Evolutionary conservation across 2,329 filamentous ascomycete species (phyloP), one percentile per base, ranked within the genome.

Genomic region (Verticillium nubilum): DNA sequence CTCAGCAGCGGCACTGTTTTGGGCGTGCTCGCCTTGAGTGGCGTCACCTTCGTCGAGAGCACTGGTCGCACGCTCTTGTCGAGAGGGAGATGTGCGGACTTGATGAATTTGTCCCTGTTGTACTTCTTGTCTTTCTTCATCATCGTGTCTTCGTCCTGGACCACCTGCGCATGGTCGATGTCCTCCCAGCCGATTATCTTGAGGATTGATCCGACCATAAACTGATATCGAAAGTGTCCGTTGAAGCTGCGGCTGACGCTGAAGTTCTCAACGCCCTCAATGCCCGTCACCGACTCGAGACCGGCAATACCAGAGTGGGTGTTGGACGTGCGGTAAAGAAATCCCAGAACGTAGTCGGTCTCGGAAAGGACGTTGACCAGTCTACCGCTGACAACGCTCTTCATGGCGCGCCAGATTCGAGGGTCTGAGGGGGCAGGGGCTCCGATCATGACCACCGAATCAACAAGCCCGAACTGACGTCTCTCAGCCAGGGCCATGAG

Each of bases 331-430:
- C 94, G 87, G 71, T 94, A 96, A 42, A 97, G 78, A 70, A 97
- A 96, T 1, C 87, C 92, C 2, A 98, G 86, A 26, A 97, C 86
- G 65, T 91, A 92, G 72, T 98, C 94, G 54, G 91, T 90, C 57
- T 89, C 86, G 1, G 91, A 96, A 71, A 88, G 97, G 3, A 95
- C 92, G 66, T 97, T 98, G 68, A 97, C 82, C n/a, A 97, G 79
- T 25, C 92, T 86, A 0, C 93, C 92, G 47, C 86, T 83, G 4
- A 96, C 91, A 2, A 94, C 90, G 60, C 86, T 88, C 63, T 90
- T 87, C 69, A 97, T 82, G 5, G 86, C 81, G 28, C 89, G 80
- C 93, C 94, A 97, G 58, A 90, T 86, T 7, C 82, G 79, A 2
- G 81, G 82, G 25, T 89, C 83, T 1, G 89, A 86, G 0, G 93